phyloP scores from a whole-genome alignment of 805 yeast genomes.

The Ogataea pignaliae region DNA sequence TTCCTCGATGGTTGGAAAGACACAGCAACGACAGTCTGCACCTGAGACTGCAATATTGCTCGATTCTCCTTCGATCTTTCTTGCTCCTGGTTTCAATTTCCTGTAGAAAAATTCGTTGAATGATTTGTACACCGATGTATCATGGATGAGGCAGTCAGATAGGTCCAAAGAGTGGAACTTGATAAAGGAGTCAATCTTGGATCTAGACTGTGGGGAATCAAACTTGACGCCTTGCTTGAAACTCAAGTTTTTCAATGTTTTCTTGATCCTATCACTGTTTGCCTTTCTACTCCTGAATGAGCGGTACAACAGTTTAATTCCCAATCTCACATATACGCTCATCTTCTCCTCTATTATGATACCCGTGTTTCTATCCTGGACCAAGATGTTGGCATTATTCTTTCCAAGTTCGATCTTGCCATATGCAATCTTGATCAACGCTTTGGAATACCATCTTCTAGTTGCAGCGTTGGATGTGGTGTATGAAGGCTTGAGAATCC shows the following conservation, averaged over 20 bases:
- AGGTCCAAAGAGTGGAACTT: slow-evolving; percentile 78
- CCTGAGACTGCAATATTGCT: slow-evolving; percentile 60
- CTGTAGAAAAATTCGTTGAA: slow-evolving; percentile 92
- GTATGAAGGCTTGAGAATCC: slow-evolving; percentile 59
- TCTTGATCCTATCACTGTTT: slow-evolving; percentile 45
- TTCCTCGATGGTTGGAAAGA: slow-evolving; percentile 49
- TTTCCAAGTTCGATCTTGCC: slow-evolving; percentile 85
- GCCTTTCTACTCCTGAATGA: slow-evolving; percentile 49
- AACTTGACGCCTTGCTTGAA: slow-evolving; percentile 81
- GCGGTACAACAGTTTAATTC: slow-evolving; percentile 77
- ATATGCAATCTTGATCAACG: slow-evolving; percentile 76
- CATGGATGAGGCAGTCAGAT: slow-evolving; percentile 54
- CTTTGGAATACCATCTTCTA: slow-evolving; percentile 82
- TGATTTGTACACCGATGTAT: slow-evolving; percentile 50
- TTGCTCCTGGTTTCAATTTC: slow-evolving; percentile 61
- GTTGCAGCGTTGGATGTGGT: slow-evolving; percentile 81
- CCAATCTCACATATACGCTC: slow-evolving; percentile 82
- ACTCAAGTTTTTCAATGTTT: slow-evolving; percentile 60
- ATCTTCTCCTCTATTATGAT: slow-evolving; percentile 89
- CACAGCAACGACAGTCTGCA: slow-evolving; percentile 84
- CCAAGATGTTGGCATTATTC: slow-evolving; percentile 89
- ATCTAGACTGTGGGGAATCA: slow-evolving; percentile 63
- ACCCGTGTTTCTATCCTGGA: slow-evolving; percentile 89
- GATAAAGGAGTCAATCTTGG: slow-evolving; percentile 71
- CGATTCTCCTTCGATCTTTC: slow-evolving; percentile 57